phyloP scores from a whole-genome alignment of 2,329 filamentous ascomycete genomes.

The Cryphonectria japonica region DNA sequence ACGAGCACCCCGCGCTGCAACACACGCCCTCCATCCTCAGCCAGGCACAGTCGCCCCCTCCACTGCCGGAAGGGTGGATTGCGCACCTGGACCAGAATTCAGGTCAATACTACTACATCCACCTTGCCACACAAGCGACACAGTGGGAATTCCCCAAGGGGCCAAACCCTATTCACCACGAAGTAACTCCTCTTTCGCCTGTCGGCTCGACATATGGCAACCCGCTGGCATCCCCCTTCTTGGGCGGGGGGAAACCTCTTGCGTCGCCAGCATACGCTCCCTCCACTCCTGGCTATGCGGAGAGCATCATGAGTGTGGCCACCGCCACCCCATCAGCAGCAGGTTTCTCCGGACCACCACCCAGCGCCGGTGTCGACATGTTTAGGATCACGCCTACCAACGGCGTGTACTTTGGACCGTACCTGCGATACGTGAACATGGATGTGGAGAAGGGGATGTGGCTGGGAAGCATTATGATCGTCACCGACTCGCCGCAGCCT shows the following conservation, averaged over 20 bases:
- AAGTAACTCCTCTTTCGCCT: constrained; percentile 81
- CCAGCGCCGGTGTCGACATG: constrained; percentile 85
- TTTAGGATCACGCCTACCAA: constrained; percentile 95
- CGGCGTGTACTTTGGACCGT: constrained; percentile 96
- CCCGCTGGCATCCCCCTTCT: constrained; percentile 70
- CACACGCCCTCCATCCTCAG: constrained; percentile 51
- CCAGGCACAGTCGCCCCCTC: constrained; percentile 80
- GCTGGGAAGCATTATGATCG: constrained; percentile 90
- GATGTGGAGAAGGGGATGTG: constrained; percentile 88
- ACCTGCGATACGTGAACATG: constrained; percentile 96
- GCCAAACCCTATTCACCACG: constrained; percentile 84
- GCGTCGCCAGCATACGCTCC: constrained; percentile 83
- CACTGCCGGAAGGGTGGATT: constrained; percentile 97
- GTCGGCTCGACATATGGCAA: constrained; percentile 77
- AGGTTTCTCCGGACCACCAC: constrained; percentile 89
- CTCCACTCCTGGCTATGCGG: constrained; percentile 80
- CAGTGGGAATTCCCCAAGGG: constrained; percentile 99
- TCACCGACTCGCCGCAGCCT: constrained; percentile 88
- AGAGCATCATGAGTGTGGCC: constrained; percentile 83
- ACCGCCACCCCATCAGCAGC: constrained; percentile 73
- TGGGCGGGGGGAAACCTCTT: constrained; percentile 69
- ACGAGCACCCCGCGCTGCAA: constrained; percentile 51
- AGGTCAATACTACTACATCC: constrained; percentile 98
- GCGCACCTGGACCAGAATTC: constrained; percentile 94
- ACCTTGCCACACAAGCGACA: constrained; percentile 90